These are phyloP conservation scores for Pittosporum tobira DNA, from an alignment of 129 eudicot genomes.

Conservation along the genomic window DNA sequence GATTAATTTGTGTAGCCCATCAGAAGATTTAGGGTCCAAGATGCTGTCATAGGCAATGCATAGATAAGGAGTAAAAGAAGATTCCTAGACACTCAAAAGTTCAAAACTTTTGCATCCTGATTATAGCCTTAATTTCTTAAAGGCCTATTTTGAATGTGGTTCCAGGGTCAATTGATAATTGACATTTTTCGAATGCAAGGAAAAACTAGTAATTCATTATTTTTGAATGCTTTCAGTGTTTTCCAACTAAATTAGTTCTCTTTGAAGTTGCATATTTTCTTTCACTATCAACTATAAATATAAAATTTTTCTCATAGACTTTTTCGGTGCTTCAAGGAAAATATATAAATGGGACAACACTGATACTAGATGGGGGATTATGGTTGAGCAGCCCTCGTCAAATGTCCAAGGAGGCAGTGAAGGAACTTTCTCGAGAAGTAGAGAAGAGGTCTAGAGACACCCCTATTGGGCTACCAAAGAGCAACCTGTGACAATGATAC, in stretches of 20 bases:
- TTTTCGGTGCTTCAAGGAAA: conserved; percentile 24
- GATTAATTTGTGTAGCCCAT: background rate
- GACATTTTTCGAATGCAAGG: too few relatives aligned
- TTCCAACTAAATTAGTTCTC: too few relatives aligned
- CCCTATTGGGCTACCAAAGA: conserved; percentile 42
- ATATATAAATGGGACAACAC: conserved; percentile 36
- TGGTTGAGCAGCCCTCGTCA: conserved; percentile 38
- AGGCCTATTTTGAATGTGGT: too few relatives aligned
- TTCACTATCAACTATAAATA: too few relatives aligned
- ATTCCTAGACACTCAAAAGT: too few relatives aligned
- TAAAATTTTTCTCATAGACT: background rate
- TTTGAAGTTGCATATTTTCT: too few relatives aligned
- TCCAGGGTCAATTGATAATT: too few relatives aligned
- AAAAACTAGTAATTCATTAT: too few relatives aligned
- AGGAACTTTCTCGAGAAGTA: conserved; percentile 32
- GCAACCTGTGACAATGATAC: conserved; percentile 27
- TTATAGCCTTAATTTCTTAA: too few relatives aligned
- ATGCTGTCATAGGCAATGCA: background rate
- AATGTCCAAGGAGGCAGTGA: conserved; percentile 35
- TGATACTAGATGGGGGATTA: conserved; percentile 41
- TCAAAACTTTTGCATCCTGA: too few relatives aligned
- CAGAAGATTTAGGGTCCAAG: too few relatives aligned
- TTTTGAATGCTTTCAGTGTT: too few relatives aligned
- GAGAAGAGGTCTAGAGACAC: conserved; percentile 40
- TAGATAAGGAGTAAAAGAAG: background rate